Evolutionary conservation across 2,329 filamentous ascomycete species (phyloP), one percentile per base, ranked within the genome.

Genomic region (Gnomoniopsis smithogilvyi): DNA sequence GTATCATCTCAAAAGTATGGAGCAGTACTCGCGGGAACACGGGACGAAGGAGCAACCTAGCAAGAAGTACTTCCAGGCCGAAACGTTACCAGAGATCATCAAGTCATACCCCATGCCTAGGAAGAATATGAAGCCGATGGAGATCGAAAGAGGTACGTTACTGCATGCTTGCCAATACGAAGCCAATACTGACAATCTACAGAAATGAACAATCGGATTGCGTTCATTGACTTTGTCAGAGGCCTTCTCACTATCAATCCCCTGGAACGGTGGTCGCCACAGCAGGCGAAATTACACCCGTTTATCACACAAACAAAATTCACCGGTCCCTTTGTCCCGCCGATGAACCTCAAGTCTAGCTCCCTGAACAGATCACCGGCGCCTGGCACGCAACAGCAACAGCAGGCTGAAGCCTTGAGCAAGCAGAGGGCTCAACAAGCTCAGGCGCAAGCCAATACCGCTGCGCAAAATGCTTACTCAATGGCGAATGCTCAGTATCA

Each of bases 261-360:
- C 3, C 82, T 99, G 36, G 95, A 99, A 74, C 81, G 95, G 72
- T 99, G 95, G 95, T 96, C 95, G 3, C 95, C 95, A 7, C 94
- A 97, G 69, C 95, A 99, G 76, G 95, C 95, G 36, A 97, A 97
- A 71, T 79, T 97, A 61, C 95, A 99, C 71, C 95, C 95, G 0
- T 99, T 99, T 74, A 99, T 99, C 70, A 99, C 95, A 0, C 95
- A 99, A 71, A 90, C 96, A 70, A 99, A 98, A 78, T 99, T 89
- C 71, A 97, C 93, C 0, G 93, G 92, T 0, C 92, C 93, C 3
- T 99, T 99, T 70, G 91, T 98, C 51, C 95, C 95, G 10, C 94
- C 94, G 2, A 96, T 97, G 92, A 96, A 96, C 69, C 78, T 98
- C 61, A 97, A 97, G 73, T 87, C 92, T 21, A 91, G 90, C 67